Evolutionary conservation across 31 red algal species (phyloP).

Genomic region (Endocladia muricata): DNA sequence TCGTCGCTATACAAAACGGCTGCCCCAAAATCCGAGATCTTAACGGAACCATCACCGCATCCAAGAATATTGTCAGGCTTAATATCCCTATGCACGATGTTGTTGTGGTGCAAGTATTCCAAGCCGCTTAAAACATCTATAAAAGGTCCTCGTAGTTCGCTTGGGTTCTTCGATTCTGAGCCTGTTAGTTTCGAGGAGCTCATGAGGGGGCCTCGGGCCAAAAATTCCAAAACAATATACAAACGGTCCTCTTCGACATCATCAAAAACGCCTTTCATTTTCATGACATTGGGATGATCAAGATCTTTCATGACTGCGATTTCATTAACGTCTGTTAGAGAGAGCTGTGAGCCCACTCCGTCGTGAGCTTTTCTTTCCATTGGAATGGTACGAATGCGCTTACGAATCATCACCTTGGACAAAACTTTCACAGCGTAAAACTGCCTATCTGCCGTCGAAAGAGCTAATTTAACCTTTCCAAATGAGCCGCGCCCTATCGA

Average conservation of each 20-base stretch:
- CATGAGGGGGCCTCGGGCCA: slow-evolving; percentile 81
- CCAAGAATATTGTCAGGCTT: slow-evolving; percentile 95
- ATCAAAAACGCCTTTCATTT: slow-evolving; percentile 42
- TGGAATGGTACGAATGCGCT: slow-evolving; percentile 14
- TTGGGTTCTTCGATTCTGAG: slow-evolving; percentile 69
- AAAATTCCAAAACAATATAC: slow-evolving; percentile 83
- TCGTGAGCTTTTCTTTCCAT: slow-evolving; percentile 20
- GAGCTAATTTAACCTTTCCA: slow-evolving; percentile 89
- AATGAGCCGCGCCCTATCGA: slow-evolving; percentile 79
- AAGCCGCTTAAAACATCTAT: slow-evolving; percentile 77
- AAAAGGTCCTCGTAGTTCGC: slow-evolving; percentile 71
- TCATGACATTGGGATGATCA: slow-evolving; percentile 76
- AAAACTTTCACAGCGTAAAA: slow-evolving; percentile 95
- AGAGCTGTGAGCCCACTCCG: slow-evolving; percentile 32
- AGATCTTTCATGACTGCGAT: slow-evolving; percentile 65
- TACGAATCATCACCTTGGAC: slow-evolving; percentile 69
- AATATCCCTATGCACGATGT: slow-evolving; percentile 93
- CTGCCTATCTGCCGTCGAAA: slow-evolving; percentile 64
- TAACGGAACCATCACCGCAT: slow-evolving; percentile 80
- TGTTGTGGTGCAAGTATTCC: slow-evolving; percentile 81
- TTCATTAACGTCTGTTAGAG: slow-evolving; percentile 66
- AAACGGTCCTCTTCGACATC: slow-evolving; percentile 50
- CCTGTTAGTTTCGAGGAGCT: slow-evolving; percentile 64
- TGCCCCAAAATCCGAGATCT: slow-evolving; percentile 94
- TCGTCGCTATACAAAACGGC: slow-evolving; percentile 62